phyloP scores from a whole-genome alignment of 768 basidiomycete species.

The Boletus vinaceobasis region DNA sequence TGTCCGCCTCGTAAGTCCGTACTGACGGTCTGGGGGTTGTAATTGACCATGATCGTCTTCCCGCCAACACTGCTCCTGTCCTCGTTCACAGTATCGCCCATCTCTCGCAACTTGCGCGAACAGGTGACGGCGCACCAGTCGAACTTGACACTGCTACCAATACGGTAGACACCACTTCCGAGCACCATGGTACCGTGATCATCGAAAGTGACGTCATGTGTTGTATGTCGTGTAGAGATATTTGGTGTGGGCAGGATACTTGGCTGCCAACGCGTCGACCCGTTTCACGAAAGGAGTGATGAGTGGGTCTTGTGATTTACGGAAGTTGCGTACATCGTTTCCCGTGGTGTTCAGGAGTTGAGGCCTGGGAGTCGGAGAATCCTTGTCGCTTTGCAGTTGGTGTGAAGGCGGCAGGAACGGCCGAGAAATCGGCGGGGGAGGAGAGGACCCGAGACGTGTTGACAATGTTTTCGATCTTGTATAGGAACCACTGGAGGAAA shows the following conservation, averaged over 20 bases:
- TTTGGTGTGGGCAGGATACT: conserved; percentile 98
- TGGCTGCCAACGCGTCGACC: conserved; percentile 97
- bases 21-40: conserved; percentile 98
- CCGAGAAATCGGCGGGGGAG: conserved; percentile 63
- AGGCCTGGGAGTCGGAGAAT: conserved; percentile 91
- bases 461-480: conserved; percentile 99
- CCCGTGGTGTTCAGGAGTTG: conserved; percentile 71
- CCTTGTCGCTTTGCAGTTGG: conserved; percentile 89
- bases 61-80: conserved; percentile 36
- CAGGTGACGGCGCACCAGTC: conserved; percentile 99
- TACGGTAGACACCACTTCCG: conserved; percentile 96
- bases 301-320: conserved; percentile 67
- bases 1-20: conserved; percentile 99
- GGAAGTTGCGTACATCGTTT: conserved; percentile 73
- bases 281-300: conserved; percentile 98
- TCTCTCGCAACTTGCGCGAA: conserved; percentile 84
- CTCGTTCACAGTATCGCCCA: conserved; percentile 47
- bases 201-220: conserved; percentile 90
- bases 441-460: conserved; percentile 77
- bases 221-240: conserved; percentile 99
- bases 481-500: conserved; percentile 80
- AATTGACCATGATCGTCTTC: conserved; percentile 98
- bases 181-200: conserved; percentile 99
- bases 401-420: conserved; percentile 75
- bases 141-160: conserved; percentile 98